Base-by-base conservation (phyloP, 1,284 basidiomycete species). In the Trametes polyzona region DNA sequence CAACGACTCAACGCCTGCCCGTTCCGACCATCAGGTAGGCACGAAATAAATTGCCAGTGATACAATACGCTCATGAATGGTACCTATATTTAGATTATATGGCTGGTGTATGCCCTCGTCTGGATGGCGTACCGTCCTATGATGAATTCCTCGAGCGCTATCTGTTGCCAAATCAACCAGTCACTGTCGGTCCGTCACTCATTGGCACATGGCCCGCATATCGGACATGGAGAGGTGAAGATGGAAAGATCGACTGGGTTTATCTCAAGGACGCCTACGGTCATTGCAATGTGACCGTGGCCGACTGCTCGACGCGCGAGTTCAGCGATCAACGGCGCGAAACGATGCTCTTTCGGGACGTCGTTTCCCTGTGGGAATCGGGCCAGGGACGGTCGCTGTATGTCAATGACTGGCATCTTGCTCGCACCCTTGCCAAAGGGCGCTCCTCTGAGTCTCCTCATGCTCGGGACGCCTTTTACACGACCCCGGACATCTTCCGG, bases 381-480 rank as follows among this genome's bases (percentile, higher is more conserved):
- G 66, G 65, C 4, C 21, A 57, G 24, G 67, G 68, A 6, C 48
- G 57, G 21, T 43, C 58, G 14, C 59, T 71, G n/a, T 72, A 72
- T 37, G 67, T 69, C 53, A 72, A 72, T 46, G 71, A 72, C 55
- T 72, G 71, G 71, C 70, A 72, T 36, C 66, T 72, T 5, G 64
- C 69, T 9, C 66, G 64, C 10, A 27, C 52, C 1, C 47, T 51
- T 9, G 32, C 36, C 1, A 30, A 36, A 1, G 19, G 21, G 8
- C 26, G 33, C 7, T 19, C 6, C 19, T 14, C 12, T 8, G 32
- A 2, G 4, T n/a, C 48, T 0, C 12, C 21, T 16, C 16, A 14
- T 30, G n/a, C n/a, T n/a, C n/a, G n/a, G n/a, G 23, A 36, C 19
- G 35, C 57, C 0, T 70, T 70, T 62, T 72, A 72, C 55, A 52